Conservation (phyloP, 179 eudicot genomes). For the Silene vulgaris region DNA sequence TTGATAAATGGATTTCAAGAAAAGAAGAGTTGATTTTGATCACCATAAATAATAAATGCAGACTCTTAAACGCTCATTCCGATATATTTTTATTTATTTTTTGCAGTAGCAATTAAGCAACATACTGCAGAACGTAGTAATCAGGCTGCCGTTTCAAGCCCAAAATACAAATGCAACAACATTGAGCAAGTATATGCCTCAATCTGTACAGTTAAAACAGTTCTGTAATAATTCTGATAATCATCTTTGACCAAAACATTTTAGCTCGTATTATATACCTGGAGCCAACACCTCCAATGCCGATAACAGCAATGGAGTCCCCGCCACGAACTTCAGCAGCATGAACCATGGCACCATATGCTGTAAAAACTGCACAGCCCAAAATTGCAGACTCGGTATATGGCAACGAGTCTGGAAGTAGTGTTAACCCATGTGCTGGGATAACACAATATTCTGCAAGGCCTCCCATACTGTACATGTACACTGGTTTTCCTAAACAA, state of each 20-base stretch:
- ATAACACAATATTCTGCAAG: slow-evolving; percentile 93
- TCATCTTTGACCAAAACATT: not conserved
- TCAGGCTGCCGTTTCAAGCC: not conserved
- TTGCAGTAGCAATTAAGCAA: not conserved
- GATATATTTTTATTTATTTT: not conserved
- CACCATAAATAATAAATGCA: not conserved
- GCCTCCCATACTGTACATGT: slow-evolving; percentile 99
- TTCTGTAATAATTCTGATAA: not conserved
- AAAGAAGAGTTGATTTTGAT: not conserved
- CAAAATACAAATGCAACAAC: not conserved
- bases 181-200: not conserved
- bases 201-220: not conserved
- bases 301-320: slow-evolving; percentile 90
- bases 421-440: slow-evolving; percentile 78
- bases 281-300: slow-evolving; percentile 98
- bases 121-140: not conserved
- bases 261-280: slow-evolving; percentile 43
- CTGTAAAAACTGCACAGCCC: slow-evolving; percentile 99
- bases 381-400: slow-evolving; percentile 89
- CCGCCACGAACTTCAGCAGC: slow-evolving; percentile 94
- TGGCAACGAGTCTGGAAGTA: slow-evolving; percentile 78
- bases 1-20: not conserved
- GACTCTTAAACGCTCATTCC: not conserved
- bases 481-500: slow-evolving; percentile 79
- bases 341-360: slow-evolving; percentile 99